Percentiles rank a stretch among this genome's conserved stretches.
Conservation (phyloP, 345 rosid genomes). For the Alliaria petiolata region DNA sequence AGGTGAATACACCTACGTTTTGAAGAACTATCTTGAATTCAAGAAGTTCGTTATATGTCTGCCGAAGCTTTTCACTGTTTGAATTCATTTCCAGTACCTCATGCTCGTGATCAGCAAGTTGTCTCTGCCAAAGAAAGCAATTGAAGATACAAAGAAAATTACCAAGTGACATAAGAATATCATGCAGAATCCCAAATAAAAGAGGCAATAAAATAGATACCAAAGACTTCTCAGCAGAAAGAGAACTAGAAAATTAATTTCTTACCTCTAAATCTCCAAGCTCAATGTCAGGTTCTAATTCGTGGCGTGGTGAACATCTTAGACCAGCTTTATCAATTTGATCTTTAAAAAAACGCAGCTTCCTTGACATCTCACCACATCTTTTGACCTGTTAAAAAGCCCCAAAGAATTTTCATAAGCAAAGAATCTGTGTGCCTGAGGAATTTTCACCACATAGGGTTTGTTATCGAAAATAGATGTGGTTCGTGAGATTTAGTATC, state of each 20-base stretch:
- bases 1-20: constrained; percentile 53
- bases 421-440: neutral
- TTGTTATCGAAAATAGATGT: neutral
- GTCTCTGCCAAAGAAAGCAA: constrained; percentile 48
- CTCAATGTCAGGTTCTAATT: constrained; percentile 67
- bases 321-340: constrained; percentile 90
- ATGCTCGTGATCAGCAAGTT: constrained; percentile 85
- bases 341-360: constrained; percentile 81
- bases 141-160: constrained; percentile 14
- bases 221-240: constrained; percentile 9
- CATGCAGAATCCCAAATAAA: neutral
- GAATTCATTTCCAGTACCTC: constrained; percentile 94
- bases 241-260: constrained; percentile 7
- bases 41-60: constrained; percentile 81
- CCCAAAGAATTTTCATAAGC: constrained; percentile 27
- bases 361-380: constrained; percentile 96
- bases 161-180: neutral
- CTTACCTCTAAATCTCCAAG: constrained; percentile 88
- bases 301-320: constrained; percentile 53
- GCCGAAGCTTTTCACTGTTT: constrained; percentile 85
- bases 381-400: constrained; percentile 70
- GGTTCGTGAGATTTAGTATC: neutral
- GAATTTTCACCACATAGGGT: neutral
- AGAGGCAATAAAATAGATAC: neutral
- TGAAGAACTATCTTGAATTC: constrained; percentile 91